phyloP scores from a whole-genome alignment of 2,329 filamentous ascomycete genomes.

The Aspergillus udagawae region DNA sequence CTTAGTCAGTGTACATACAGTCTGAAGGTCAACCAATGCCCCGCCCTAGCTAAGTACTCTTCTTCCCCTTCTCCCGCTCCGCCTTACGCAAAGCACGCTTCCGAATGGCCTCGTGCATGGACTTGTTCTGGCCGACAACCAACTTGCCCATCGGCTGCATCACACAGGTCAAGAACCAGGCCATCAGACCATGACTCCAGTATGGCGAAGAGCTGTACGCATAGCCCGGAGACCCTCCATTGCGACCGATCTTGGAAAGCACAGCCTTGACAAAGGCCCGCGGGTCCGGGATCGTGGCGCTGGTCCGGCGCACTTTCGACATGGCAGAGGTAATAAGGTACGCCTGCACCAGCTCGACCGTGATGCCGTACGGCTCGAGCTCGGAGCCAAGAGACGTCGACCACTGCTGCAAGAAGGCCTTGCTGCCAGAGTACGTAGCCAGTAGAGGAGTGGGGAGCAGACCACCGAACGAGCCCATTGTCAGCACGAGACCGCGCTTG shows the following conservation, averaged over 20 bases:
- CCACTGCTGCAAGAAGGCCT: conserved; percentile 98
- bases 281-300: conserved; percentile 72
- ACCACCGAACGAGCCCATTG: conserved; percentile 95
- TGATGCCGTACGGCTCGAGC: conserved; percentile 72
- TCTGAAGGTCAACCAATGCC: background rate
- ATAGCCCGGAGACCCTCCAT: conserved; percentile 72
- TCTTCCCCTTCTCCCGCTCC: conserved; percentile 67
- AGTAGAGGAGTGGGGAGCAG: conserved; percentile 87
- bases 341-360: conserved; percentile 86
- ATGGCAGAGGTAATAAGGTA: conserved; percentile 95
- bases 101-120: conserved; percentile 79
- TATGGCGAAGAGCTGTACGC: conserved; percentile 85
- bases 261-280: conserved; percentile 75
- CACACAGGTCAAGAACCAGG: conserved; percentile 68
- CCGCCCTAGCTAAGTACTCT: conserved; percentile 28
- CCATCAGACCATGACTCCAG: conserved; percentile 87
- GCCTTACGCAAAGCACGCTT: conserved; percentile 78
- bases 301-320: conserved; percentile 87
- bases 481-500: conserved; percentile 83
- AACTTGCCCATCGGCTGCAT: conserved; percentile 55
- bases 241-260: conserved; percentile 73
- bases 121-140: conserved; percentile 58
- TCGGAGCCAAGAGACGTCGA: conserved; percentile 80
- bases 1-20: no score
- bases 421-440: conserved; percentile 95